Evolutionary conservation across 495 filamentous ascomycete genomes (phyloP), one percentile per base, ranked within the genome.

Genomic region (Apiosordaria backusii): DNA sequence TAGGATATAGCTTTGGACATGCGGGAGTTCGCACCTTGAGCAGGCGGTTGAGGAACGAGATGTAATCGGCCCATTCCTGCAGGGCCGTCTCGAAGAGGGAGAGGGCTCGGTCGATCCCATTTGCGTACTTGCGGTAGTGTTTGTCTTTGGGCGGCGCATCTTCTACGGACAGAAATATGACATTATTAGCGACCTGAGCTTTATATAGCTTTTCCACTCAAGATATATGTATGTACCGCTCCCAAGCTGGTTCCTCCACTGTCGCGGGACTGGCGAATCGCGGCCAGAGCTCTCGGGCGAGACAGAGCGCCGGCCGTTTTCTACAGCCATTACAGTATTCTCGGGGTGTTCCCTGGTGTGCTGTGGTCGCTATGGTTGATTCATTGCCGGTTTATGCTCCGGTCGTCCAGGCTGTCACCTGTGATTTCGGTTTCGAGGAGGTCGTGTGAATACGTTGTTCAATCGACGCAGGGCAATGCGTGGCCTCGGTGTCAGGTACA

Each of bases 11-110:
- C n/a, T n/a, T n/a, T n/a, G 27, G 7, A 7, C 7, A 29, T 4
- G 4, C 7, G 27, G 27, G 10, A 1, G 53, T 52, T 9, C 45
- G 29, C 71, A 94, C 93, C 87, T 97, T 99, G 62, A 97, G 80
- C 24, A 99, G 81, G 40, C 95, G 88, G 71, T 89, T 92, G 35
- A 99, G 82, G 75, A 98, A 98, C 10, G 94, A 96, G 74, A 99
- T 98, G 74, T 99, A 99, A 76, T 99, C 95, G 40, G 96, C 94
- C 95, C 95, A 99, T 86, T 98, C 95, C 77, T 97, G 92, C 68
- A 97, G 81, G 59, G 92, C 87, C 22, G 89, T 93, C 78, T 99
- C 95, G 78, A 97, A 99, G 26, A 96, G 80, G 26, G 91, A 88
- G 68, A 99, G 83, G 50, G 93, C 91, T 75, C 93, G 84, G 73